Conservation (phyloP, 2,329 filamentous ascomycete genomes). For the Pseudogymnoascus verrucosus region DNA sequence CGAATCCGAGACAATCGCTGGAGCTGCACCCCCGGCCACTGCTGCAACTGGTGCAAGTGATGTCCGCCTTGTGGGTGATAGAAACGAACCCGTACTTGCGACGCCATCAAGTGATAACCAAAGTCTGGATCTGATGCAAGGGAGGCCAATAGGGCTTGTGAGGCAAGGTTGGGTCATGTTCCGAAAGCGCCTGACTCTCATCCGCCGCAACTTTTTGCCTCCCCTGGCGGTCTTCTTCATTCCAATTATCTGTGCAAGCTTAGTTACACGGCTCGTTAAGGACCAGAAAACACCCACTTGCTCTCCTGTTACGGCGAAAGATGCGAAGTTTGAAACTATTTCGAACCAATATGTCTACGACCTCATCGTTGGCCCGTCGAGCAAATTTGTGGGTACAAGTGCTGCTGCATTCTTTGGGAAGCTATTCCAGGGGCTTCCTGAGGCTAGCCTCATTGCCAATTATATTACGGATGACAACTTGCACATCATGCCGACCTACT, state of each 20-base stretch:
- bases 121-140: constrained; percentile 54
- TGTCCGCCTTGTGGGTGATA: constrained; percentile 8
- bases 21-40: constrained; percentile 13
- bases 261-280: constrained; percentile 70
- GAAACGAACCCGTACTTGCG: constrained; percentile 3
- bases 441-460: constrained; percentile 14
- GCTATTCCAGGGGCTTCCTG: constrained; percentile 19
- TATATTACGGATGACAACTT: constrained; percentile 13
- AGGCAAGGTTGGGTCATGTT: constrained; percentile 69
- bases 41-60: constrained; percentile 14
- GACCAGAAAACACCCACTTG: constrained; percentile 46
- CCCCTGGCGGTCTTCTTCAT: constrained; percentile 68
- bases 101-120: background rate
- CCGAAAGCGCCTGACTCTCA: constrained; percentile 66
- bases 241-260: constrained; percentile 68
- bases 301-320: constrained; percentile 36
- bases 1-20: constrained; percentile 31
- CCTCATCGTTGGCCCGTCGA: constrained; percentile 36
- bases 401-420: constrained; percentile 17
- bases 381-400: constrained; percentile 25
- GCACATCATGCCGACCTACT: constrained; percentile 48
- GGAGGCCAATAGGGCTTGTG: constrained; percentile 59
- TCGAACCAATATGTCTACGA: constrained; percentile 18
- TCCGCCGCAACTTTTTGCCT: constrained; percentile 70
- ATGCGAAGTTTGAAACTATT: constrained; percentile 33